Percentiles rank a stretch among this genome's conserved stretches.
Conservation (phyloP, 2,329 filamentous ascomycete species). For the Seiridium cupressi region DNA sequence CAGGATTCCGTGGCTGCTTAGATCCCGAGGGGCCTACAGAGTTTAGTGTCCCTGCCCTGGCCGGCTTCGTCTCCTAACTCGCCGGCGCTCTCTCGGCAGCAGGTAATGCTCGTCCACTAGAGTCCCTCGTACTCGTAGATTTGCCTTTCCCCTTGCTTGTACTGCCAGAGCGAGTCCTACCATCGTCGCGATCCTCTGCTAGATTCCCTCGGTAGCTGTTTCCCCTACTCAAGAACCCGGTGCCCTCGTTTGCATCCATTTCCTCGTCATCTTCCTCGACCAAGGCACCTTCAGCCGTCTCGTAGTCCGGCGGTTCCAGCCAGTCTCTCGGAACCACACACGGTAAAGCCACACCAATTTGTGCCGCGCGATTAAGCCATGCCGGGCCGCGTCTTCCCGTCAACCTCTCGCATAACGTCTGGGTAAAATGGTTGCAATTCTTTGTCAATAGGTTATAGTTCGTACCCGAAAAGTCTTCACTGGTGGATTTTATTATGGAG, state of each 20-base stretch:
- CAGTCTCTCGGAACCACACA: conserved; percentile 82
- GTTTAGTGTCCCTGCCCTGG: background rate
- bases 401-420: conserved; percentile 69
- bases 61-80: background rate
- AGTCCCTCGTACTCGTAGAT: conserved; percentile 39
- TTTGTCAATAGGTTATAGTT: conserved; percentile 78
- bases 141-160: conserved; percentile 43
- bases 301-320: conserved; percentile 76
- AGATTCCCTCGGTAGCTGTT: conserved; percentile 21
- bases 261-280: conserved; percentile 50
- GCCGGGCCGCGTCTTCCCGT: conserved; percentile 67
- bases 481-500: conserved; percentile 64
- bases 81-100: conserved; percentile 50
- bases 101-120: conserved; percentile 49
- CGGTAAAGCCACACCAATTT: conserved; percentile 75
- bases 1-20: no score
- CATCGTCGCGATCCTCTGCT: conserved; percentile 21
- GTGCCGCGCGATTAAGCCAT: conserved; percentile 84
- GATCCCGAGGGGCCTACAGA: background rate
- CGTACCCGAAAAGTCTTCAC: conserved; percentile 70
- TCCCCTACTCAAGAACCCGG: conserved; percentile 53
- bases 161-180: conserved; percentile 28
- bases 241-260: conserved; percentile 44
- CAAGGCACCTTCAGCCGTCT: conserved; percentile 68
- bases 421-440: conserved; percentile 90